Conservation (phyloP, 2,329 filamentous ascomycete species). For the Fusarium illudens region DNA sequence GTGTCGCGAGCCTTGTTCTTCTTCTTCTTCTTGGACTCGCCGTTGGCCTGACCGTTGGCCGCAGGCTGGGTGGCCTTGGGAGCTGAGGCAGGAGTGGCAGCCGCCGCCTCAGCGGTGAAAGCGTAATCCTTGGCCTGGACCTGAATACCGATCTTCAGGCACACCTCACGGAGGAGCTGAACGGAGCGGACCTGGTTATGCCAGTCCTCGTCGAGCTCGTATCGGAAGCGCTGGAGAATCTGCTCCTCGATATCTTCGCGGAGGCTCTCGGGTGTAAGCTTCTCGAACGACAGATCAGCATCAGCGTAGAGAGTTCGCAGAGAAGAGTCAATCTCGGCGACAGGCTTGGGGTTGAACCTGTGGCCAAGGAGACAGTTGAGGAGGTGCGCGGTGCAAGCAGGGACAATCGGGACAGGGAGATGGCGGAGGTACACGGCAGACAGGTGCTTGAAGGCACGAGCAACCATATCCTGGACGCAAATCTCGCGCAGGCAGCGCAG, state of each 20-base stretch:
- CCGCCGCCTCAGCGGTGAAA: slow-evolving; percentile 45
- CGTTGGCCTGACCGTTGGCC: slow-evolving; percentile 53
- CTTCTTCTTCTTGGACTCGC: slow-evolving; percentile 67
- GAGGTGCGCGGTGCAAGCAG: slow-evolving; percentile 82
- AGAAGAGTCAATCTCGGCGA: slow-evolving; percentile 77
- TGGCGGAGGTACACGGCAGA: slow-evolving; percentile 80
- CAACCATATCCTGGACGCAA: slow-evolving; percentile 89
- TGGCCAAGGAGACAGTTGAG: slow-evolving; percentile 91
- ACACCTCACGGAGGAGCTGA: slow-evolving; percentile 89
- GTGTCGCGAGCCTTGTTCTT: slow-evolving; percentile 67
- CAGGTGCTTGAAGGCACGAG: slow-evolving; percentile 95
- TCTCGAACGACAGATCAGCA: slow-evolving; percentile 81
- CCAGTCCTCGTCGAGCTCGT: slow-evolving; percentile 75
- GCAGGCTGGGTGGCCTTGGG: slow-evolving; percentile 45
- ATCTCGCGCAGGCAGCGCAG: slow-evolving; percentile 81
- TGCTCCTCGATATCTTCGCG: slow-evolving; percentile 75
- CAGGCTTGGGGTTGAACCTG: slow-evolving; percentile 78
- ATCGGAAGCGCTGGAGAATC: slow-evolving; percentile 78
- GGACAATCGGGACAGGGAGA: slow-evolving; percentile 80
- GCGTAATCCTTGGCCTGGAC: slow-evolving; percentile 72
- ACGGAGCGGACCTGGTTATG: slow-evolving; percentile 72
- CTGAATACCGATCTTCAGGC: slow-evolving; percentile 89
- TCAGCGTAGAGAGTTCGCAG: slow-evolving; percentile 82
- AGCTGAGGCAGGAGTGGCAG: slow-evolving; percentile 39
- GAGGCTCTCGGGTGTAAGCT: slow-evolving; percentile 77